Base-by-base conservation (phyloP, 306 rosid genomes). In the Medicago arabica region DNA sequence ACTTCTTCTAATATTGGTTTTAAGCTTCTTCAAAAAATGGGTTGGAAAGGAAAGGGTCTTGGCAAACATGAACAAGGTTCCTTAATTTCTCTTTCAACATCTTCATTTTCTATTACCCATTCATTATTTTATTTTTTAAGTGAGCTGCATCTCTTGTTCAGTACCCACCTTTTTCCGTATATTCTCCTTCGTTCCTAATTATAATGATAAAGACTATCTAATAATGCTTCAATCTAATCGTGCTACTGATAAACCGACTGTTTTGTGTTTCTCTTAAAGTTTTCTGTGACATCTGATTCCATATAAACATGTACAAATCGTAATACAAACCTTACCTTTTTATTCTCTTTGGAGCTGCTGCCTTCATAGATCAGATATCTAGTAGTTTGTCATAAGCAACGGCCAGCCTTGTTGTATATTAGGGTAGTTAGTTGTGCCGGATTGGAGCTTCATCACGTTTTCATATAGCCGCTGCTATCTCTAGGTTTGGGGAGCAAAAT, bases 1-100 rank as follows among this genome's bases (percentile, higher is more conserved):
- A 69, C 88, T 17, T 92, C 99, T 7, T 90, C 97, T 54, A 95
- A 95, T 83, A 43, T 92, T 74, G 99, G 99, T 19, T 95, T 87
- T 86, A 88, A 88, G 91, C 99, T 95, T 84, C 99, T 95, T 65
- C 97, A 95, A 79, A 95, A 95, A 80, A 95, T 95, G 97, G 99
- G 99, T 28, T 95, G 99, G 99, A 95, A 95, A 81, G 99, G 99
- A 71, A 95, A 90, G 76, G 99, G 99, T 69, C 96, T 95, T 13
- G 99, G 97, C 83, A 92, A 95, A 85, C 84, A 95, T 82, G 97
- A 95, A 86, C 99, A 95, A 90, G 99, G 99, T 28, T 69, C 14
- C 70, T 63, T 64, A 3, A 6, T 36, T 72, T 39, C 12, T 16
- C 25, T 31, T 58, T 70, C n/a, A n/a, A n/a, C n/a, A n/a, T n/a